phyloP scores from a whole-genome alignment of 371 early-diverging fungal genomes.

The Amoeboaphelidium protococcarum region DNA sequence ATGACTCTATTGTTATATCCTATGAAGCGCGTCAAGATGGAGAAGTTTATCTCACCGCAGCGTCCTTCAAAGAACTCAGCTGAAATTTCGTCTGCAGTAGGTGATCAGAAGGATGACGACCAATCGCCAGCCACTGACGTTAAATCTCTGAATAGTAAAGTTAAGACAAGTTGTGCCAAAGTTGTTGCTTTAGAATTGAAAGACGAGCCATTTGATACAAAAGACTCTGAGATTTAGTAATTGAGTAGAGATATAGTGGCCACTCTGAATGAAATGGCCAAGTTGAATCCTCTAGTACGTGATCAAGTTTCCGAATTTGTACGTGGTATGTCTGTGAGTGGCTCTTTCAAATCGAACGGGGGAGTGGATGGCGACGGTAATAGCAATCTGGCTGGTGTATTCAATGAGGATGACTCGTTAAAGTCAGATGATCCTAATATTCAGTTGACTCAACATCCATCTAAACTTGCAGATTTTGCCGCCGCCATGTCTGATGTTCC shows the following conservation, averaged over 20 bases:
- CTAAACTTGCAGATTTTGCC: constrained; percentile 81
- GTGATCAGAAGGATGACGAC: background rate
- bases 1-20: constrained; percentile 83
- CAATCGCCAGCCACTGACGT: constrained; percentile 9
- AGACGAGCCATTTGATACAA: constrained; percentile 54
- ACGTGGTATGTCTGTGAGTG: too few relatives aligned
- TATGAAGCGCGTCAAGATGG: constrained; percentile 62
- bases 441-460: constrained; percentile 28
- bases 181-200: constrained; percentile 20
- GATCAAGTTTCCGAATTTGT: constrained; percentile 72
- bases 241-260: constrained; percentile 78
- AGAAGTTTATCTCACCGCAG: constrained; percentile 19
- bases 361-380: too few relatives aligned
- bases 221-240: constrained; percentile 58
- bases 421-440: background rate
- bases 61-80: background rate
- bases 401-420: too few relatives aligned
- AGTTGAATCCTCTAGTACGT: constrained; percentile 70
- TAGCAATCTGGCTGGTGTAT: too few relatives aligned
- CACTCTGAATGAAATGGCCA: constrained; percentile 77
- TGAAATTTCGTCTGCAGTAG: background rate
- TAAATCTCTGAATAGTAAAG: too few relatives aligned
- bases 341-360: too few relatives aligned
- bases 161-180: background rate
- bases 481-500: constrained; percentile 72